Conservation (phyloP, 495 filamentous ascomycete genomes). For the Xylaria longipes region DNA sequence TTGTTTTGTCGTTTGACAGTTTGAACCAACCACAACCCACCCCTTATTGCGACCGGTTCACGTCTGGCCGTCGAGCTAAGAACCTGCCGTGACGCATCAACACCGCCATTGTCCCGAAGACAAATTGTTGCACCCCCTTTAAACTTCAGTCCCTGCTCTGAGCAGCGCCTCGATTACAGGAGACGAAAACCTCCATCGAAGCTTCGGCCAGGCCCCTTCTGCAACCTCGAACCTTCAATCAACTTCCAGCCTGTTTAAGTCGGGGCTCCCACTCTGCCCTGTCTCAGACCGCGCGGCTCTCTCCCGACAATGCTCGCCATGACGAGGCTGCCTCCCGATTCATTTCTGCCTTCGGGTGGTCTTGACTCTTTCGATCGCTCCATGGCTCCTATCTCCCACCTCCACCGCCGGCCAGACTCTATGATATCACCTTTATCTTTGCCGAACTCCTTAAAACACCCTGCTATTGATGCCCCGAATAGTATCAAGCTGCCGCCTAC, state of each 20-base stretch:
- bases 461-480: conserved; percentile 43
- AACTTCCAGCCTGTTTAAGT: not conserved
- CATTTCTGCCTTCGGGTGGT: conserved; percentile 39
- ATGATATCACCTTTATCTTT: conserved; percentile 51
- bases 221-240: conserved; percentile 7
- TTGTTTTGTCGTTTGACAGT: not conserved
- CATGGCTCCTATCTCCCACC: conserved; percentile 31
- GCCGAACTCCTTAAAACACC: conserved; percentile 39
- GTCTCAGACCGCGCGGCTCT: not conserved
- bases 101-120: not conserved
- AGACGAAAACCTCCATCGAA: not conserved
- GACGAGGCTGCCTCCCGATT: conserved; percentile 41
- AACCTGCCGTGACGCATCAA: not conserved
- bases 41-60: not conserved
- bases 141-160: not conserved
- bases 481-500: conserved; percentile 30
- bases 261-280: not conserved
- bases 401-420: conserved; percentile 42
- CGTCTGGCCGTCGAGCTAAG: not conserved
- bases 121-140: not conserved
- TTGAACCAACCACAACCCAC: not conserved
- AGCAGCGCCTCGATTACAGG: not conserved
- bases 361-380: conserved; percentile 27
- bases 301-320: conserved; percentile 35
- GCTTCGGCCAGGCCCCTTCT: not conserved